Conservation (phyloP, 352 stramenopile genomes). For the Globisporangium recalcitrans region DNA sequence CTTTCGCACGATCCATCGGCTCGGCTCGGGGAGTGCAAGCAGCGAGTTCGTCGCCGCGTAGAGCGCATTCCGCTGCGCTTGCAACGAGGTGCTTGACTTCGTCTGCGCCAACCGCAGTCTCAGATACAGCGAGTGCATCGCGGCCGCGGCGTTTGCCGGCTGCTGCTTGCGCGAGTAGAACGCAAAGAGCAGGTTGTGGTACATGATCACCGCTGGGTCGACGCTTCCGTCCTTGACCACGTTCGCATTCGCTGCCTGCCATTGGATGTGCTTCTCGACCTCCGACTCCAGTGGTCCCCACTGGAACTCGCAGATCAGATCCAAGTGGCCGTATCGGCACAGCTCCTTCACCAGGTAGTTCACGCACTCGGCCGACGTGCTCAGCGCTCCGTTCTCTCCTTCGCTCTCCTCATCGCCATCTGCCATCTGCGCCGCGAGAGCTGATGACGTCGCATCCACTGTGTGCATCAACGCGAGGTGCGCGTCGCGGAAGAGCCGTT, state of each 20-base stretch:
- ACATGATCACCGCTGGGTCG: slow-evolving; percentile 41
- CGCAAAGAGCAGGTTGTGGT: slow-evolving; percentile 66
- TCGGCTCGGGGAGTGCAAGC: slow-evolving; percentile 31
- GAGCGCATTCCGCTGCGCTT: slow-evolving; percentile 59
- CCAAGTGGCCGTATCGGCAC: slow-evolving; percentile 54
- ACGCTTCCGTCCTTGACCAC: slow-evolving; percentile 32
- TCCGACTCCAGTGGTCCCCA: slow-evolving; percentile 53
- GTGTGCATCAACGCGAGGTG: slow-evolving; percentile 73
- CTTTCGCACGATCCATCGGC: slow-evolving; percentile 70
- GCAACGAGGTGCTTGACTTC: slow-evolving; percentile 33
- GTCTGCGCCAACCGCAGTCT: slow-evolving; percentile 37
- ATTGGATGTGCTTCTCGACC: slow-evolving; percentile 68
- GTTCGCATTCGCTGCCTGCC: slow-evolving; percentile 65
- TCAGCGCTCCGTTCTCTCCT: slow-evolving; percentile 16
- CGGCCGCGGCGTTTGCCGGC: slow-evolving; percentile 50
- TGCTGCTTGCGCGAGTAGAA: slow-evolving; percentile 66
- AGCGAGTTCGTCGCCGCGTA: slow-evolving; percentile 45
- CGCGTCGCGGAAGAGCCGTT: slow-evolving; percentile 50
- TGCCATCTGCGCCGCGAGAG: slow-evolving; percentile 5
- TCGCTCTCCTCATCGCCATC: slow-evolving; percentile 11
- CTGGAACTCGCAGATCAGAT: slow-evolving; percentile 69
- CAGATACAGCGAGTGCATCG: slow-evolving; percentile 54
- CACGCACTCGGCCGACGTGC: slow-evolving; percentile 57
- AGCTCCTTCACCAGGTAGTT: slow-evolving; percentile 73
- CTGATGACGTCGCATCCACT: slow-evolving; percentile 34